A percentile compares a stretch with the other conserved stretches of the same genome.
These are phyloP conservation scores for Bombardia bombarda DNA, from an alignment of 495 filamentous ascomycete genomes.

Conservation along the genomic window DNA sequence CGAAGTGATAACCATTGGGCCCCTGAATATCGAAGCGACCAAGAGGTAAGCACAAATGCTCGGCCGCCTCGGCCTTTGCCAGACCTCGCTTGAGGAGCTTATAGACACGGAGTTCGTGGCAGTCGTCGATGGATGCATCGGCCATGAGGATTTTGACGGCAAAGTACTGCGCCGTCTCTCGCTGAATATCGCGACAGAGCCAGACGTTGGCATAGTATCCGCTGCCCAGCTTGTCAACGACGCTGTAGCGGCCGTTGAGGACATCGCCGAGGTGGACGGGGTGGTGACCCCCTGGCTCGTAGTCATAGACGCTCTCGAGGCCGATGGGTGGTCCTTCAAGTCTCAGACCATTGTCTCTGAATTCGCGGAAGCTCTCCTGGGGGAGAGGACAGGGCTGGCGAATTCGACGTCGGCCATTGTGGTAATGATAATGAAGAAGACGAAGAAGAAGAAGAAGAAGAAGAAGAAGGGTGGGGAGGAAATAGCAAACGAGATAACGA, in stretches of 20 bases:
- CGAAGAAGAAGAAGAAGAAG: too few relatives aligned
- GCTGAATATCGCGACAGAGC: slow-evolving; percentile 21
- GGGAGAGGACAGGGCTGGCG: not conserved
- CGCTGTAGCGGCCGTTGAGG: slow-evolving; percentile 24
- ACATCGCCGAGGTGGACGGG: slow-evolving; percentile 31
- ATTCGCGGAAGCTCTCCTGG: slow-evolving; percentile 5
- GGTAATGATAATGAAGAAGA: too few relatives aligned
- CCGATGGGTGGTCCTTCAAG: slow-evolving; percentile 1
- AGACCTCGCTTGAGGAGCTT: slow-evolving; percentile 5
- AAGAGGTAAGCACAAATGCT: slow-evolving; percentile 8
- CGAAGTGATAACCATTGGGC: slow-evolving; percentile 28
- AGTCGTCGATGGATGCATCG: slow-evolving; percentile 16
- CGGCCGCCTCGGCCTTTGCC: slow-evolving; percentile 8
- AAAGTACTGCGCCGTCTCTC: slow-evolving; percentile 12
- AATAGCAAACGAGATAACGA: not conserved
- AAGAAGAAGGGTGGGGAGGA: too few relatives aligned
- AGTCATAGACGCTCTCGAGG: slow-evolving; percentile 21
- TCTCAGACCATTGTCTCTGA: slow-evolving; percentile 4
- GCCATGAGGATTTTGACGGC: slow-evolving; percentile 27
- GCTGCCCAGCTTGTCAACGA: slow-evolving; percentile 34
- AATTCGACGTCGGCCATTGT: not conserved
- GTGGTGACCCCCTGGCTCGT: slow-evolving; percentile 27
- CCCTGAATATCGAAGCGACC: slow-evolving; percentile 24
- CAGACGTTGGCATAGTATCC: slow-evolving; percentile 29
- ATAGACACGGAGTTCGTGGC: slow-evolving; percentile 12